These are phyloP conservation scores for Phlebopus sp. DNA, from an alignment of 1,284 basidiomycete genomes.

Conservation along the genomic window DNA sequence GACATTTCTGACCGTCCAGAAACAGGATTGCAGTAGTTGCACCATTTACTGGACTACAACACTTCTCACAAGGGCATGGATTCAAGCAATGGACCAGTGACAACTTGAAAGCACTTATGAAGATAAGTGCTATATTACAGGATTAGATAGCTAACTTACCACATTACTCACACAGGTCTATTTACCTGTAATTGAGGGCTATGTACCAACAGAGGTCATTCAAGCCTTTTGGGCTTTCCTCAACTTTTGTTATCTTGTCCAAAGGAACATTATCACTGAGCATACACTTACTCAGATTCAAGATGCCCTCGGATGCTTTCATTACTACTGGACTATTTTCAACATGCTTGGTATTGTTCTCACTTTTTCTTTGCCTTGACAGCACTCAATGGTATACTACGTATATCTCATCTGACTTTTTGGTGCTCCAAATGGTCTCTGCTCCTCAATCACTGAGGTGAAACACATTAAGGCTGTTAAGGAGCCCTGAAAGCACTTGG, in stretches of 20 bases:
- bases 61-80: too few relatives aligned
- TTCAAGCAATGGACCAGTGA: too few relatives aligned
- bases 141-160: too few relatives aligned
- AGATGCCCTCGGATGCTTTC: constrained; percentile 17
- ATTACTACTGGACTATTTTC: constrained; percentile 20
- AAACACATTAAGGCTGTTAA: constrained; percentile 6
- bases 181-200: too few relatives aligned
- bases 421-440: constrained; percentile 14
- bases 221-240: constrained; percentile 15
- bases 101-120: too few relatives aligned
- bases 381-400: constrained; percentile 13
- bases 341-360: constrained; percentile 5
- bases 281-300: constrained; percentile 14
- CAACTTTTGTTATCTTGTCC: constrained; percentile 22
- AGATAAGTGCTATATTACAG: too few relatives aligned
- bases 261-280: constrained; percentile 5
- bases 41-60: too few relatives aligned
- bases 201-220: constrained; percentile 3
- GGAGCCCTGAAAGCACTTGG: constrained; percentile 2
- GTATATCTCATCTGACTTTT: constrained; percentile 5
- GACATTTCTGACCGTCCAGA: constrained; percentile 8
- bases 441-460: constrained; percentile 9
- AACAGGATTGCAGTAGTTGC: neutral
- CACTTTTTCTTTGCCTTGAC: constrained; percentile 4
- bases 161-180: too few relatives aligned